Evolutionary conservation across 2,329 filamentous ascomycete genomes (phyloP).

Genomic region (Paecilomyces formosus): DNA sequence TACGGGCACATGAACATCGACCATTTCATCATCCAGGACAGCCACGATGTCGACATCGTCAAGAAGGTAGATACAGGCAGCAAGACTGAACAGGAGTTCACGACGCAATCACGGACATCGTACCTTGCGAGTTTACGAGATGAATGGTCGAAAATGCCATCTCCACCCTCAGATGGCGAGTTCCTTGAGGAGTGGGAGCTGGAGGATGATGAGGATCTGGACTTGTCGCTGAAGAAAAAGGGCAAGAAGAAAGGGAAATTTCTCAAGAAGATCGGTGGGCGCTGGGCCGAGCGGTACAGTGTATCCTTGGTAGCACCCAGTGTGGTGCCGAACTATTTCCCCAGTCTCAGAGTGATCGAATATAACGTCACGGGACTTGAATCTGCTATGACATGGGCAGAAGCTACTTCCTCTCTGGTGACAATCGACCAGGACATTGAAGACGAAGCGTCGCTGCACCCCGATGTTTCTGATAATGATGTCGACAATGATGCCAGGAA

Average conservation of each 20-base stretch:
- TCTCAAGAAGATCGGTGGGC: conserved; percentile 64
- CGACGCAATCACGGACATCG: conserved; percentile 59
- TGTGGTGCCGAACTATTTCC: conserved; percentile 87
- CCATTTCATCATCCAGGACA: conserved; percentile 90
- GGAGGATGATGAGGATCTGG: conserved; percentile 15
- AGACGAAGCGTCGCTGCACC: background rate
- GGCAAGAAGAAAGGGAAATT: conserved; percentile 44
- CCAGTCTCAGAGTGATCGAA: conserved; percentile 80
- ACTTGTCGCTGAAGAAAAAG: conserved; percentile 1
- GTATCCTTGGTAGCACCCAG: conserved; percentile 76
- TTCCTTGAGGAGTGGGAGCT: conserved; percentile 8
- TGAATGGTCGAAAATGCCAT: conserved; percentile 70
- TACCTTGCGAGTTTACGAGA: conserved; percentile 74
- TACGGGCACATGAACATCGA: conserved; percentile 99
- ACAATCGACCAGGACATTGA: conserved; percentile 6
- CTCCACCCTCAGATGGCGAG: conserved; percentile 28
- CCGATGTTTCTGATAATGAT: conserved; percentile 2
- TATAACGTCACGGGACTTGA: conserved; percentile 85
- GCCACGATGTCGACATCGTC: conserved; percentile 61
- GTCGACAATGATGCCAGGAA: conserved; percentile 34
- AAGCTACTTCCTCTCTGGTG: conserved; percentile 2
- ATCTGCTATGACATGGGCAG: conserved; percentile 32
- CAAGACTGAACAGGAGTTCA: conserved; percentile 44
- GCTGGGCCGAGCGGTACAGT: conserved; percentile 78
- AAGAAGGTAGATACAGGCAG: conserved; percentile 15